Conservation (phyloP, 768 basidiomycete genomes). For the Panellus pusillus region DNA sequence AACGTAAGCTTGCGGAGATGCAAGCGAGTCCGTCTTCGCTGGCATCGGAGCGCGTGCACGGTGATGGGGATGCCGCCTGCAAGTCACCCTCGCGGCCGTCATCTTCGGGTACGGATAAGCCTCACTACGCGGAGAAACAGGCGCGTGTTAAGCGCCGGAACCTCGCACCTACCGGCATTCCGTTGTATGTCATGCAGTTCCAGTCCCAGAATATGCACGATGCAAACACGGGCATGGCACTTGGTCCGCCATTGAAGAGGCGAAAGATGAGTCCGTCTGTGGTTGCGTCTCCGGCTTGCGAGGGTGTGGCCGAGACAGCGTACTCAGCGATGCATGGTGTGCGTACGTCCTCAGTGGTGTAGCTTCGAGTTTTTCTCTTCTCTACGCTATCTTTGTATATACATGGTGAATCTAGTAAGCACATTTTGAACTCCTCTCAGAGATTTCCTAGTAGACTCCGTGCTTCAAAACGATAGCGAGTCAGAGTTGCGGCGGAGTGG, state of each 20-base stretch:
- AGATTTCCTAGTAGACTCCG: too few species aligned
- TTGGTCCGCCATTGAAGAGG: slow-evolving; percentile 11
- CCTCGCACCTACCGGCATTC: not conserved
- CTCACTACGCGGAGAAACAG: not conserved
- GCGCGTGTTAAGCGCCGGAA: not conserved
- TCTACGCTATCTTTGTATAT: too few species aligned
- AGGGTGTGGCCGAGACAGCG: too few species aligned
- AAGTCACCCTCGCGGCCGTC: not conserved
- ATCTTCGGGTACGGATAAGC: not conserved
- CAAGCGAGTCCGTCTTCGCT: not conserved
- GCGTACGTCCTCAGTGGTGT: too few species aligned
- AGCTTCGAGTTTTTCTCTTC: too few species aligned
- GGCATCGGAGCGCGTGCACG: not conserved
- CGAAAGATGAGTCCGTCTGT: not conserved
- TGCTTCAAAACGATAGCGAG: too few species aligned
- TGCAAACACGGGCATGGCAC: slow-evolving; percentile 1
- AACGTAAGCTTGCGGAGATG: slow-evolving; percentile 12
- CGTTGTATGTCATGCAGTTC: slow-evolving; percentile 10
- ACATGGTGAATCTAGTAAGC: too few species aligned
- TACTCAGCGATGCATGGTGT: too few species aligned
- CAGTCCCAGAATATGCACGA: not conserved
- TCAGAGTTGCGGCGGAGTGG: too few species aligned
- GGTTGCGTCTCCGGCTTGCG: too few species aligned
- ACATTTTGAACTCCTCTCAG: too few species aligned
- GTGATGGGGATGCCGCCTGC: not conserved